Base-by-base conservation (phyloP, 192 early-diverging fungal species). In the Umbelopsis sp. region DNA sequence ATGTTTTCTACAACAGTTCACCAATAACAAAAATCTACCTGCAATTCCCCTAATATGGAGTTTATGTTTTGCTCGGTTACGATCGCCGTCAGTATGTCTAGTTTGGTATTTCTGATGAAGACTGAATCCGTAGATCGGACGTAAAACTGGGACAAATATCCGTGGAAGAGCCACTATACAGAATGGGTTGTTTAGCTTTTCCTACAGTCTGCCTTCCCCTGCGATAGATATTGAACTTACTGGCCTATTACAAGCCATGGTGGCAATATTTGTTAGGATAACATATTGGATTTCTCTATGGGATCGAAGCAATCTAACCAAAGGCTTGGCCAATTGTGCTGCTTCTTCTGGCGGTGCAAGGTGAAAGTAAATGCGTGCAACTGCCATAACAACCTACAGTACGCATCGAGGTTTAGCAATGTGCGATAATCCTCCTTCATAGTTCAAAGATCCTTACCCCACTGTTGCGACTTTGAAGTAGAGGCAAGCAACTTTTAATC, bases 401-500 rank as follows among this genome's bases (percentile, higher is more conserved):
- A 34, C 7, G 53, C 7, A 34, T 43, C n/a, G n/a, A n/a, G n/a
- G n/a, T n/a, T n/a, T n/a, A n/a, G n/a, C n/a, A n/a, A n/a, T n/a
- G n/a, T n/a, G n/a, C n/a, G n/a, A n/a, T n/a, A n/a, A n/a, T n/a
- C n/a, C n/a, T n/a, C n/a, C n/a, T n/a, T n/a, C n/a, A n/a, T n/a
- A n/a, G n/a, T 31, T 47, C 51, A 14, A 26, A 34, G 43, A 65
- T 32, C n/a, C 69, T 9, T 80, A 91, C 94, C 14, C 91, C 92
- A 78, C 88, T 89, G 77, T 94, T 98, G 54, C 94, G 86, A 74
- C 90, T 94, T 72, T 92, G 90, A 5, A 97, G 84, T 11, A 98
- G 83, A 25, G 92, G 92, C 7, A 82, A 66, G 36, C 88, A 85
- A 7, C 90, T 86, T 26, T 82, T 74, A 22, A 96, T 77, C 25